Base-by-base conservation (phyloP, 768 basidiomycete genomes). In the Mycena epipterygia region DNA sequence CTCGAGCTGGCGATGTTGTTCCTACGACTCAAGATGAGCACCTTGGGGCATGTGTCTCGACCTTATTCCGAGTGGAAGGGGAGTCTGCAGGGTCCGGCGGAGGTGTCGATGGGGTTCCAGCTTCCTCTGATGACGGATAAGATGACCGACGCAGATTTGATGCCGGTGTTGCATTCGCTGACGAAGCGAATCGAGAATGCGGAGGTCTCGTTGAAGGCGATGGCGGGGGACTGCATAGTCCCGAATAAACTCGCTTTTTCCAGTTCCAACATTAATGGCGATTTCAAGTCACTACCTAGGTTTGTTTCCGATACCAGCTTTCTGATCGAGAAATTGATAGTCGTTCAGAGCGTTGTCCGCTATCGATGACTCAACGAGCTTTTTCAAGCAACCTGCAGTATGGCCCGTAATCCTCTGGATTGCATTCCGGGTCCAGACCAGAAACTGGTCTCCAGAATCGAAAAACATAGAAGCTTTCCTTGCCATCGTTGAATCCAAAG, bases 321-420 rank as follows among this genome's bases (percentile, higher is more conserved):
- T 55, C 33, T 35, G n/a, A 55, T 55, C 53, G 53, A 55, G 33
- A 55, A 55, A 55, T 35, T 55, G 53, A 55, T 55, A 55, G 53
- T 58, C 39, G 39, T 42, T 39, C 39, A 65, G 64, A 35, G 65
- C 65, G 32, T 58, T 67, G 1, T 49, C 65, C n/a, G 49, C 41
- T 25, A 25, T 52, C 52, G 33, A 41, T 44, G 29, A 23, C 46
- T 67, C 49, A 19, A 60, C 35, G 35, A 7, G 35, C 14, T 37
- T 37, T 37, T n/a, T n/a, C n/a, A n/a, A n/a, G n/a, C n/a, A 23
- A 33, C 67, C 60, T 53, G 48, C 67, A 12, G 30, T 68, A 46
- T 69, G 68, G 68, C 61, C 53, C 32, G 61, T 57, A 7, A 39
- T 69, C 25, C 39, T 69, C 55, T 69, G 68, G 68, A 21, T 69